Base-by-base conservation (phyloP, 768 basidiomycete genomes). In the Lanmaoa pseudosensibilis region DNA sequence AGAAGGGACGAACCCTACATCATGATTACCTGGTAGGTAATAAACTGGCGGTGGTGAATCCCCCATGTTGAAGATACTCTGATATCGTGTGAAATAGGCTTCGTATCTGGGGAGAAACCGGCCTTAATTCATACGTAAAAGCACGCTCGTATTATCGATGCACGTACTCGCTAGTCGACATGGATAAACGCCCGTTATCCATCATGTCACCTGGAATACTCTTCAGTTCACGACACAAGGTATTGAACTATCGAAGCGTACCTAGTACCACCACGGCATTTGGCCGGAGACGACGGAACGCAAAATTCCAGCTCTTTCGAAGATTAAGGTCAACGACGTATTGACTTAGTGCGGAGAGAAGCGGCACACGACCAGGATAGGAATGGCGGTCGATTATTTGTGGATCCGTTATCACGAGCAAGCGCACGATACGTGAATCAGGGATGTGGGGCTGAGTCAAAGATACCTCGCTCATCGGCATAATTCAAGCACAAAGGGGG, bases 11-110 rank as follows among this genome's bases (percentile, higher is more conserved):
- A 68, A 90, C 84, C 90, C 91, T 34, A 89, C 78, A 65, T 98
- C 96, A 66, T 94, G 94, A 68, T 98, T 98, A 7, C 96, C 96
- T 3, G 94, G 88, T 30, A 95, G 79, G 66, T 84, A 88, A 70
- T 86, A 87, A 56, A 78, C 74, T 0, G 87, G 85, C 4, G 82
- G 75, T 18, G 65, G 61, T 8, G 69, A 59, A 11, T 75, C 61
- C 7, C 79, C 70, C 21, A 75, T 55, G 30, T 76, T 71, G 73
- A 96, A 95, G 34, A 94, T 92, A 44, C 74, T 75, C 55, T 76
- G 79, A 75, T 92, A 97, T 46, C 87, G 80, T 21, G 67, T 66
- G 56, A 78, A 82, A 65, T 94, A 94, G 5, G 69, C 57, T 53
- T 86, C 82, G 65, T 96, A 95, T 71, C 95, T 97, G 69, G 18